phyloP scores from a whole-genome alignment of 331 rosid genomes.

The Pyracantha coccinea region DNA sequence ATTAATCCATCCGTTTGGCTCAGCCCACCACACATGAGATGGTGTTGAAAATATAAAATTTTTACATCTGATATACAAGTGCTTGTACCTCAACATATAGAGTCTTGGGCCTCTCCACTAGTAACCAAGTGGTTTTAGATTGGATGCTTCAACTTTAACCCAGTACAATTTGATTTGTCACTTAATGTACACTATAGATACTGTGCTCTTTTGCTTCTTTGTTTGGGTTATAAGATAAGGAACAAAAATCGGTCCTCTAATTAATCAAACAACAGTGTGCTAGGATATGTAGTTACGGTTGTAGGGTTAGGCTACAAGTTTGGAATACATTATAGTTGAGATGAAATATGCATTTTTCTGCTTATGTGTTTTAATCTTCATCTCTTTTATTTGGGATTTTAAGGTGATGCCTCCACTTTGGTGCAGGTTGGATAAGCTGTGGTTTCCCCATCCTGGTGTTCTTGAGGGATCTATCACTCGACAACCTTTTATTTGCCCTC shows the following conservation, averaged over 20 bases:
- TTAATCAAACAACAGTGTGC: neutral
- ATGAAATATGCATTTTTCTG: neutral
- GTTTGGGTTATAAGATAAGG: neutral
- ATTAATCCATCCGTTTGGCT: neutral
- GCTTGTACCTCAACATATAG: neutral
- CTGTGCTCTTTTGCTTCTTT: neutral
- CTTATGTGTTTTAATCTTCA: slow-evolving; percentile 14
- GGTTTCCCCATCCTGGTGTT: slow-evolving; percentile 96
- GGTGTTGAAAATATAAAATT: too few relatives aligned
- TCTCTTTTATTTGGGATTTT: slow-evolving; percentile 13
- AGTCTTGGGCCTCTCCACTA: neutral
- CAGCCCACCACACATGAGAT: neutral
- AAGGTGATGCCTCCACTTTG: slow-evolving; percentile 98
- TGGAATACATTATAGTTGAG: neutral
- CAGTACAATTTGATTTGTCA: neutral
- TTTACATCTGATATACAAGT: too few relatives aligned
- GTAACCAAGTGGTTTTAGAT: too few relatives aligned
- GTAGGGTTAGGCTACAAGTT: neutral
- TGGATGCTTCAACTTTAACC: neutral
- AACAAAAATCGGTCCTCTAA: neutral
- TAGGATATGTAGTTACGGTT: neutral
- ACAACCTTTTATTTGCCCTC: slow-evolving; percentile 92
- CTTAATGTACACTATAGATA: neutral
- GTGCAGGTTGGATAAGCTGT: slow-evolving; percentile 96
- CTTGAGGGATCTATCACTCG: slow-evolving; percentile 82